phyloP scores from a whole-genome alignment of 2,329 filamentous ascomycete genomes.

The Rasamsonia emersonii region DNA sequence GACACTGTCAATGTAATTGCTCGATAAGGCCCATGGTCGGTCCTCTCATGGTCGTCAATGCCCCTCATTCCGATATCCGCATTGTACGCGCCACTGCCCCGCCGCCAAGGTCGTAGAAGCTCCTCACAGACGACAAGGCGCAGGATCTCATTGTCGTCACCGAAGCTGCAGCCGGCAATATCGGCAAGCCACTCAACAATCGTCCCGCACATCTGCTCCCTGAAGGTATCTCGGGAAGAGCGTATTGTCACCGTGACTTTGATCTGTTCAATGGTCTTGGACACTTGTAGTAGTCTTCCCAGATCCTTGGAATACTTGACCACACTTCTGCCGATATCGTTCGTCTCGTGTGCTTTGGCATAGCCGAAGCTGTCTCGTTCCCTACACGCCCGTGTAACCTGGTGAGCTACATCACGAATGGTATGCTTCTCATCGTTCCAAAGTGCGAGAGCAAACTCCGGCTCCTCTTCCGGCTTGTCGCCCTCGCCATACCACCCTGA shows the following conservation, averaged over 20 bases:
- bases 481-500: slow-evolving; percentile 63
- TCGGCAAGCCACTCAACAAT: slow-evolving; percentile 95
- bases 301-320: slow-evolving; percentile 69
- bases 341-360: slow-evolving; percentile 74
- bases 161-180: slow-evolving; percentile 81
- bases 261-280: slow-evolving; percentile 85
- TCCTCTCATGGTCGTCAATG: slow-evolving; percentile 69
- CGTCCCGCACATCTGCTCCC: slow-evolving; percentile 97
- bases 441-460: slow-evolving; percentile 74
- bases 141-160: slow-evolving; percentile 68
- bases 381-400: slow-evolving; percentile 81
- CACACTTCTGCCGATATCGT: slow-evolving; percentile 79
- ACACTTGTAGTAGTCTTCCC: slow-evolving; percentile 63
- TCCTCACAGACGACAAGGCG: slow-evolving; percentile 82
- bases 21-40: slow-evolving; percentile 41
- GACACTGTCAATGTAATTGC: slow-evolving; percentile 33
- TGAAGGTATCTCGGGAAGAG: slow-evolving; percentile 86
- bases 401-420: slow-evolving; percentile 77
- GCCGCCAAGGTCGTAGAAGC: slow-evolving; percentile 76
- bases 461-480: slow-evolving; percentile 53
- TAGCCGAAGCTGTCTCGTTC: slow-evolving; percentile 61
- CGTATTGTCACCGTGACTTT: slow-evolving; percentile 93
- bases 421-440: slow-evolving; percentile 99
- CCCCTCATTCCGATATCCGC: slow-evolving; percentile 67
- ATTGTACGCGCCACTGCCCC: slow-evolving; percentile 76